Conservation (phyloP, 768 basidiomycete genomes). For the Lentinus tigrinus region DNA sequence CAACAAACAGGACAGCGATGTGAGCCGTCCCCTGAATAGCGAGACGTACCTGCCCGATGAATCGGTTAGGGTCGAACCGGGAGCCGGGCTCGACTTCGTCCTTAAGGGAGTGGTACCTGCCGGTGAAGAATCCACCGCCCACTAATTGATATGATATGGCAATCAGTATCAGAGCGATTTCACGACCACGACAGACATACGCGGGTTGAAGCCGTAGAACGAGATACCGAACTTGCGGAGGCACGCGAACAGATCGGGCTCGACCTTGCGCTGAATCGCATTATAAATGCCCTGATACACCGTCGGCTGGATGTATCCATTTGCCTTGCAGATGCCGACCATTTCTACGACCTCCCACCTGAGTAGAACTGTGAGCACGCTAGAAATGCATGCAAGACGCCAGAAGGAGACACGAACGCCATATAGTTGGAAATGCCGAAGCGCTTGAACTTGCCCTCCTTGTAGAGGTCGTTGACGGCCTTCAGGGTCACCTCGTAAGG, state of each 20-base stretch:
- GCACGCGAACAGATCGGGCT: slow-evolving; percentile 44
- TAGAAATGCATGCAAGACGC: background rate
- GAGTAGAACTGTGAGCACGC: background rate
- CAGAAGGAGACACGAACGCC: slow-evolving; percentile 30
- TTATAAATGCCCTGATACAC: slow-evolving; percentile 51
- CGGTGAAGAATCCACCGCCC: slow-evolving; percentile 42
- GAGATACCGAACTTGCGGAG: slow-evolving; percentile 40
- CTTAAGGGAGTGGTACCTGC: slow-evolving; percentile 33
- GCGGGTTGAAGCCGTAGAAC: slow-evolving; percentile 40
- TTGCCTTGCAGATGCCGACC: slow-evolving; percentile 38
- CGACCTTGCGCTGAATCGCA: slow-evolving; percentile 34
- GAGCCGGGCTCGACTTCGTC: slow-evolving; percentile 49
- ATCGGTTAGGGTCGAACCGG: slow-evolving; percentile 48
- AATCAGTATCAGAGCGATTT: too few relatives aligned
- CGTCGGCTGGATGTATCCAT: slow-evolving; percentile 48
- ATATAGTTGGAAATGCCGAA: slow-evolving; percentile 46
- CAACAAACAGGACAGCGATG: background rate
- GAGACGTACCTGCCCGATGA: slow-evolving; percentile 44
- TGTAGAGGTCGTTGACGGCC: slow-evolving; percentile 46
- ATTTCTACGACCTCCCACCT: slow-evolving; percentile 48
- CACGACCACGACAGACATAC: slow-evolving; percentile 22
- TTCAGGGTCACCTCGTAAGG: slow-evolving; percentile 47
- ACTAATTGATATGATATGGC: slow-evolving; percentile 19
- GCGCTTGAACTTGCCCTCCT: slow-evolving; percentile 51
- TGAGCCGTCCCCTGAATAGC: too few relatives aligned